A percentile compares a stretch with the other conserved stretches of the same genome.
Conservation (phyloP, 208 protist species). For the Wallacemonas collosoma region DNA sequence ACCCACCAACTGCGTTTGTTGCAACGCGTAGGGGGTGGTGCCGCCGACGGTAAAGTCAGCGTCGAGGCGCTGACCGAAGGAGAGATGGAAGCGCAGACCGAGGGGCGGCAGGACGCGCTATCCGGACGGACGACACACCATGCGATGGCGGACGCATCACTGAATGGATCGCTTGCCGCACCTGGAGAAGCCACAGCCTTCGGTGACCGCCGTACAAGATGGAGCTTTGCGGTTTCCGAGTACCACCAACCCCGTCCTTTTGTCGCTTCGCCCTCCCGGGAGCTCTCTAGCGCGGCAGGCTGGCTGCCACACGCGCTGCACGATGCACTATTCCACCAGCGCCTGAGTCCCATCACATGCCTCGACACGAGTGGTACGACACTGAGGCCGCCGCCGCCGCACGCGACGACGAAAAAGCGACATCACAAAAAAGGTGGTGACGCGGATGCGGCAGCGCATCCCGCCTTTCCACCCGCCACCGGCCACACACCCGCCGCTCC, state of each 20-base stretch:
- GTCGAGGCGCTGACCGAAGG: too few relatives aligned
- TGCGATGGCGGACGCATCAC: too few relatives aligned
- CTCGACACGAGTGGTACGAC: neutral
- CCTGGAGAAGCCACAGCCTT: neutral
- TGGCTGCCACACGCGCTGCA: conserved; percentile 9
- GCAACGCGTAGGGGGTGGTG: neutral
- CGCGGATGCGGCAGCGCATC: too few relatives aligned
- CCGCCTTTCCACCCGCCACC: neutral
- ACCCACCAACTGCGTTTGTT: neutral
- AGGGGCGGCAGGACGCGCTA: too few relatives aligned
- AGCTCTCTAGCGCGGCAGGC: neutral
- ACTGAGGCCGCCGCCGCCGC: too few relatives aligned
- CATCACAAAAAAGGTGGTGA: too few relatives aligned
- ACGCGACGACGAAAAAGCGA: too few relatives aligned
- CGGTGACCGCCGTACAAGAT: neutral
- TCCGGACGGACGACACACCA: too few relatives aligned
- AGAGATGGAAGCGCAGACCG: too few relatives aligned
- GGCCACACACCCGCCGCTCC: too few relatives aligned
- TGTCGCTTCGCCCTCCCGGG: neutral
- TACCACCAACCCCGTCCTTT: neutral
- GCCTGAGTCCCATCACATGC: neutral
- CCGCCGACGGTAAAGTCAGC: neutral
- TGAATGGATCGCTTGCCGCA: neutral
- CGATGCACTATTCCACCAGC: conserved; percentile 4
- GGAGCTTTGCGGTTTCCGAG: conserved; percentile 2